Percentiles rank a stretch among this genome's conserved stretches.
Conservation (phyloP, 148 eudicot genomes). For the Spergularia bocconei region DNA sequence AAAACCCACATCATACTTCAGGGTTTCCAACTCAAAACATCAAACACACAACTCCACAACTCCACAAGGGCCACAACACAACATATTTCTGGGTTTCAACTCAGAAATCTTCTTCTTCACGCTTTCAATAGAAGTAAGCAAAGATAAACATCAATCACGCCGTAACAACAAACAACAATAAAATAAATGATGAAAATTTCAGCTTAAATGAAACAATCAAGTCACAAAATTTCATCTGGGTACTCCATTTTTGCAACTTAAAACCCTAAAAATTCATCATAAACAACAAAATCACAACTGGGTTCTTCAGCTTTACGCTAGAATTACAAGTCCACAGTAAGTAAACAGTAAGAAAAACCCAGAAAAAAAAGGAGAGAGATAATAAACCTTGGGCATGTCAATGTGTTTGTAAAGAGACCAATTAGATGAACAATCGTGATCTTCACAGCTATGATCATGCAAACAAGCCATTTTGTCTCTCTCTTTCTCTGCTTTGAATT, state of each 20-base stretch:
- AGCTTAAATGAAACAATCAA: background rate
- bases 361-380: background rate
- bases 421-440: slow-evolving; percentile 88
- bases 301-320: background rate
- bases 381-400: slow-evolving; percentile 74
- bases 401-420: slow-evolving; percentile 92
- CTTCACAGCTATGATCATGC: slow-evolving; percentile 95
- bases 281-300: background rate
- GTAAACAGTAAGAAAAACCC: background rate
- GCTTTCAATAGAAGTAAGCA: background rate
- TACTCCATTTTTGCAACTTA: background rate
- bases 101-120: too few species aligned
- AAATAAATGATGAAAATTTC: background rate
- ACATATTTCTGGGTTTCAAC: background rate
- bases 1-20: background rate
- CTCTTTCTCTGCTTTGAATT: too few species aligned
- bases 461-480: slow-evolving; percentile 61
- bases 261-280: background rate
- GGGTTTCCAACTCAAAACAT: background rate
- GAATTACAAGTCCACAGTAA: background rate
- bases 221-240: background rate
- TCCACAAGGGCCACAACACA: background rate
- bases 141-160: background rate
- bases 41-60: background rate
- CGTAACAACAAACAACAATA: too few species aligned